Base-by-base conservation (phyloP, 768 basidiomycete species). In the Boletus rex-veris region DNA sequence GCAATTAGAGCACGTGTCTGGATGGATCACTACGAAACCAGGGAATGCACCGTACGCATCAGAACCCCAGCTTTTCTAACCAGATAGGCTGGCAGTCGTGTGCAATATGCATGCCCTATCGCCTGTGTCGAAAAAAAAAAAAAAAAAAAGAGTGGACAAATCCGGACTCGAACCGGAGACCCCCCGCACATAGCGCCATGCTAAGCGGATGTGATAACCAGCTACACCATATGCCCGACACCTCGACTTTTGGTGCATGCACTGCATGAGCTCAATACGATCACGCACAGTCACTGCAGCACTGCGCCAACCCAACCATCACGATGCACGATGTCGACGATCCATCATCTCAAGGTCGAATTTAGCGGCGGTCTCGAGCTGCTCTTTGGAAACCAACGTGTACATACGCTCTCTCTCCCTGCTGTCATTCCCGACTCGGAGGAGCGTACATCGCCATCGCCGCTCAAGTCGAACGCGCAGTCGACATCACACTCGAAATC, bases 291-390 rank as follows among this genome's bases (percentile, higher is more conserved):
- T 24, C 24, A 24, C 24, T 24, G 24, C 31, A 2, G 11, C 31
- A 8, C 31, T 5, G 8, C 31, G 11, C 8, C 31, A 3, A 33
- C 12, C 33, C 12, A 14, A 11, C 33, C 33, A 35, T 28, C 33
- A 35, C 33, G 26, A 9, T 46, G 58, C 12, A 35, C 33, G 8
- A 9, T 46, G 58, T 57, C 58, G 21, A 66, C 73, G 28, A 8
- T 28, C 24, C 24, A 24, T 48, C 26, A 65, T 37, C 58, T 92
- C 60, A 87, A 81, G 54, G 72, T 93, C 61, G 86, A 88, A 65
- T 92, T 93, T 67, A 75, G 88, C 50, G 92, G 92, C 39, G 92
- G 92, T 15, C 82, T 94, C 53, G 93, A 96, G 67, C 77, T 91
- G 3, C 75, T 96, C 9, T 96, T 96, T 74, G 76, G 77, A 9